Percentiles rank a stretch among this genome's conserved stretches.
phyloP scores from a whole-genome alignment of 2,329 filamentous ascomycete species.

The Cordyceps militaris region DNA sequence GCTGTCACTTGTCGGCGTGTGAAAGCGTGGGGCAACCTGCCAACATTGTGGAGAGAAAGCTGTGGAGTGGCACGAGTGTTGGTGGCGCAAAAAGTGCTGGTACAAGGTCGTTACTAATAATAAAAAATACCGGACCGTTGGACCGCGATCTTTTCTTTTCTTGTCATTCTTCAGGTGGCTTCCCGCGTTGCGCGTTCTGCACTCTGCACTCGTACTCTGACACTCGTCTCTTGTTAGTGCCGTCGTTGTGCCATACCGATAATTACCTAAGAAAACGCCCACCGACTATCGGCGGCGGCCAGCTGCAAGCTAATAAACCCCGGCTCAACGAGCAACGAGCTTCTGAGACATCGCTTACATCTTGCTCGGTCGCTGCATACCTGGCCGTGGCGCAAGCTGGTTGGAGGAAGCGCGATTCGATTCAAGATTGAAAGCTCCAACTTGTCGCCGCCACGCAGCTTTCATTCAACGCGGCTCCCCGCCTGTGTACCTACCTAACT shows the following conservation, averaged over 20 bases:
- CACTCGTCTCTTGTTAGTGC: too few species aligned
- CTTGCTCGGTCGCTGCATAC: slow-evolving; percentile 1
- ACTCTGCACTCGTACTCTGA: background rate
- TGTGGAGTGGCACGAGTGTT: slow-evolving; percentile 3
- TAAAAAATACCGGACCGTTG: background rate
- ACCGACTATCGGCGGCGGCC: too few species aligned
- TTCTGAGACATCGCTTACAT: slow-evolving; percentile 8
- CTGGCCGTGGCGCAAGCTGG: background rate
- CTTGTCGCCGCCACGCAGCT: too few species aligned
- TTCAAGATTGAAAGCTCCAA: too few species aligned
- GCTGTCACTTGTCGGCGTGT: background rate
- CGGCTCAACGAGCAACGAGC: too few species aligned
- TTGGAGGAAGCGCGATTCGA: background rate
- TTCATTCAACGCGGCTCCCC: too few species aligned
- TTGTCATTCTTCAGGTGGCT: background rate
- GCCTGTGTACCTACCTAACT: too few species aligned
- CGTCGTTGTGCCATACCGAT: too few species aligned
- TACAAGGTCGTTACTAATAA: background rate
- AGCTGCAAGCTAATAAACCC: too few species aligned
- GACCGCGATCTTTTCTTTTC: background rate
- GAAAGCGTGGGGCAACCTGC: background rate
- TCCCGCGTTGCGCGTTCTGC: background rate
- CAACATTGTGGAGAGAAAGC: background rate
- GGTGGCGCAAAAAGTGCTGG: slow-evolving; percentile 1
- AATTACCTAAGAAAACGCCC: background rate